Evolutionary conservation across 495 filamentous ascomycete species (phyloP), one percentile per base, ranked within the genome.

Genomic region (Massariosphaeria phaeospora): DNA sequence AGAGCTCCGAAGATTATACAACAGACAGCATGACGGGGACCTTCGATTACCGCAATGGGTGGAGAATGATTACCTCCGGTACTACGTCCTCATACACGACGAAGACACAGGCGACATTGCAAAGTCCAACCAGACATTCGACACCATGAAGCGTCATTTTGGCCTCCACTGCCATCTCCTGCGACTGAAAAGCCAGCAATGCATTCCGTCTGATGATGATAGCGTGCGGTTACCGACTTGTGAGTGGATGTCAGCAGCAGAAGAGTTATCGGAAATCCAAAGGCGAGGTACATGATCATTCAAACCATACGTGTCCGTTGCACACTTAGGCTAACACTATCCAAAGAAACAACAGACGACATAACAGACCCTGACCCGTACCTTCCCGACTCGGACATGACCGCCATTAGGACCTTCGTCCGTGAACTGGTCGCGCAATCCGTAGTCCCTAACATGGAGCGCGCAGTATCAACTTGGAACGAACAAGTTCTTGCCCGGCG

Each of bases 141-240:
- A 97, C 57, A 86, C 95, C 66, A 98, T 98, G 93, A 97, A 97
- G 70, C 80, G 91, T 23, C 89, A 95, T 68, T 91, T 97, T 61
- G 93, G 93, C 3, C 73, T 98, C 18, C 90, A 97, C 68, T 98
- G 93, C 67, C 93, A 97, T 69, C 76, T 98, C 2, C 76, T 98
- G 3, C 74, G 93, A 33, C 73, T 98, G 20, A 79, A 91, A 60
- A 89, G 86, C 61, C 84, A 82, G 49, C 85, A 88, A 61, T 93
- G 89, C 69, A 82, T 89, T 15, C 83, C 88, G 31, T 89, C 89
- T 0, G 94, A 97, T 71, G 93, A 96, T 69, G 94, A 97, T 59
- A 90, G 86, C 64, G 79, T 88, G 50, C 79, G 81, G 46, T 73
- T 94, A 1, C 91, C 91, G 1, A 72, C 77, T 26, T 86, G 80